Evolutionary conservation across 305 asterid genomes (phyloP).

Genomic region (Plantago coronopus): DNA sequence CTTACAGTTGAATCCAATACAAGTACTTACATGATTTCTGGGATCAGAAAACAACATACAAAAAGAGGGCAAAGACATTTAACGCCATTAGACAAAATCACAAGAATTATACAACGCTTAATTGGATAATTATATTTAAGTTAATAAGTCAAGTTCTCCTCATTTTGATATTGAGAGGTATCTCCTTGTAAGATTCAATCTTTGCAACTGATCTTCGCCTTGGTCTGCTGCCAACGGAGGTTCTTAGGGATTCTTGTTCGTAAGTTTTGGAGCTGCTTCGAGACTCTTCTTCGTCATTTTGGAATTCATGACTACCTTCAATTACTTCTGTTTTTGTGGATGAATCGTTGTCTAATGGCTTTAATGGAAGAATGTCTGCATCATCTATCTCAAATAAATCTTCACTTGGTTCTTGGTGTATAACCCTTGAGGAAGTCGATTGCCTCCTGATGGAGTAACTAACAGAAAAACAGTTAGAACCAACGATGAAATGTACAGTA

Average conservation of each 20-base stretch:
- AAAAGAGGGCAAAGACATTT: too few relatives aligned
- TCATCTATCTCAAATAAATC: slow-evolving; percentile 56
- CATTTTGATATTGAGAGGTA: slow-evolving; percentile 62
- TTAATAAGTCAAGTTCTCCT: slow-evolving; percentile 40
- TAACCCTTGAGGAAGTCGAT: slow-evolving; percentile 40
- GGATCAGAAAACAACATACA: too few relatives aligned
- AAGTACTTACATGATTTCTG: too few relatives aligned
- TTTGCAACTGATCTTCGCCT: slow-evolving; percentile 64
- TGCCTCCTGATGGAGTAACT: slow-evolving; percentile 76
- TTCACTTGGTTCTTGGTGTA: slow-evolving; percentile 41
- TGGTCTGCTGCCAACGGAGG: slow-evolving; percentile 58
- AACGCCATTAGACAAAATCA: too few relatives aligned
- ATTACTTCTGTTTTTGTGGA: slow-evolving; percentile 4
- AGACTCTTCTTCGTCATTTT: neutral
- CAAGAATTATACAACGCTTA: too few relatives aligned
- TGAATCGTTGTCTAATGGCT: slow-evolving; percentile 23
- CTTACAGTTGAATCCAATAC: too few relatives aligned
- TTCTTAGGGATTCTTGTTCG: slow-evolving; percentile 35
- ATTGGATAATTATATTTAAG: too few relatives aligned
- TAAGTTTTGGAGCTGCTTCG: slow-evolving; percentile 17
- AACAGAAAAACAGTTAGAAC: neutral
- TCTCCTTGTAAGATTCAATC: slow-evolving; percentile 71
- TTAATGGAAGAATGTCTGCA: slow-evolving; percentile 23
- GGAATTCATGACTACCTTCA: too few relatives aligned
- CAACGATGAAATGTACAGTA: too few relatives aligned